Evolutionary conservation across 2,329 filamentous ascomycete species (phyloP).

Genomic region (Tolypocladium ovalisporum): DNA sequence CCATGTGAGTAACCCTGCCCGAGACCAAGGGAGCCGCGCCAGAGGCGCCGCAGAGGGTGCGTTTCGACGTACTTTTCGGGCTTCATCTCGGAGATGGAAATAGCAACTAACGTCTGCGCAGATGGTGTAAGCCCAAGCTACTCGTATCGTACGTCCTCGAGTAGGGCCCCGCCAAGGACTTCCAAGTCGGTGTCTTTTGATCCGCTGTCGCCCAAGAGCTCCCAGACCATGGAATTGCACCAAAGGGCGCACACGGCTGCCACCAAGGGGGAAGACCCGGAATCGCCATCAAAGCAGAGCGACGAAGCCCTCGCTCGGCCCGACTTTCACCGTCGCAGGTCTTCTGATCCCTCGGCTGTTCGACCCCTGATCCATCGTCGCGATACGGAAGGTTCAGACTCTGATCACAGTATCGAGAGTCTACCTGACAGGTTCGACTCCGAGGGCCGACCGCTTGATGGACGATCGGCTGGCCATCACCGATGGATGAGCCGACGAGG

Average conservation of each 20-base stretch:
- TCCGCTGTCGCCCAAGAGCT: conserved; percentile 38
- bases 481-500: conserved; percentile 27
- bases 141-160: background rate
- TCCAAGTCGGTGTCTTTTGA: conserved; percentile 35
- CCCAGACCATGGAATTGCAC: conserved; percentile 32
- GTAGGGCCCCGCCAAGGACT: background rate
- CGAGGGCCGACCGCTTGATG: conserved; percentile 28
- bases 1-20: conserved; percentile 32
- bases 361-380: conserved; percentile 14
- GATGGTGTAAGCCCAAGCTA: conserved; percentile 16
- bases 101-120: conserved; percentile 13
- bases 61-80: conserved; percentile 18
- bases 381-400: conserved; percentile 10
- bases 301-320: conserved; percentile 9
- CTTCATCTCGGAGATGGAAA: conserved; percentile 1
- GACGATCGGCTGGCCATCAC: conserved; percentile 5
- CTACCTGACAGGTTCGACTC: conserved; percentile 37
- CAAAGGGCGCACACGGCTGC: conserved; percentile 21
- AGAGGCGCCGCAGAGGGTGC: conserved; percentile 25
- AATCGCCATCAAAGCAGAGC: conserved; percentile 5
- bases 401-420: conserved; percentile 28
- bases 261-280: conserved; percentile 6
- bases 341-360: conserved; percentile 24
- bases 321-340: conserved; percentile 12
- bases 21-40: conserved; percentile 10